Conservation (phyloP, 2,329 filamentous ascomycete genomes). For the Talaromyces sp. region DNA sequence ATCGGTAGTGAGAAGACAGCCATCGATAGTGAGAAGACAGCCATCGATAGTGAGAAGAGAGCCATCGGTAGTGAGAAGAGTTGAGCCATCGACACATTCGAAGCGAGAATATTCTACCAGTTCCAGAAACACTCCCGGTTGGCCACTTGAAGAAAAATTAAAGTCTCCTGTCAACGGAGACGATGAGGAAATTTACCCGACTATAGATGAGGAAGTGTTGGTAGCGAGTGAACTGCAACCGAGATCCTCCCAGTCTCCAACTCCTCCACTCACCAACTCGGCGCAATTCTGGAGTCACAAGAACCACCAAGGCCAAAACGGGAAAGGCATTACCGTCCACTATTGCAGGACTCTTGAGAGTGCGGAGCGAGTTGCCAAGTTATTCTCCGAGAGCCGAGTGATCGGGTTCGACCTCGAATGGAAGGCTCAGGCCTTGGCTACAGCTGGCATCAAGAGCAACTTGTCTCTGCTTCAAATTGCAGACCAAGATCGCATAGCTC, state of each 20-base stretch:
- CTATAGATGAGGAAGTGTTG: not conserved
- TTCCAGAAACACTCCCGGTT: not conserved
- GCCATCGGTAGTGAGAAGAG: not conserved
- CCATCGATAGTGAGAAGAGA: not conserved
- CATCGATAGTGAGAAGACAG: not conserved
- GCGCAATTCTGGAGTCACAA: slow-evolving; percentile 30
- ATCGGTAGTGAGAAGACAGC: not conserved
- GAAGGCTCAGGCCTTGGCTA: slow-evolving; percentile 51
- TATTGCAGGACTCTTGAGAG: slow-evolving; percentile 68
- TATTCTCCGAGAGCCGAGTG: slow-evolving; percentile 65
- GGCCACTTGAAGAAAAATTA: not conserved
- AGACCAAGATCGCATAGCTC: slow-evolving; percentile 66
- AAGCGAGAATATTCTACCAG: not conserved
- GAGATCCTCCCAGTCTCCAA: not conserved
- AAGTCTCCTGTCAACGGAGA: not conserved
- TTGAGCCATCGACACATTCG: not conserved
- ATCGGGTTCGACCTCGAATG: slow-evolving; percentile 93
- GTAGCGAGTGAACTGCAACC: not conserved
- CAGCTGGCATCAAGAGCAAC: slow-evolving; percentile 57
- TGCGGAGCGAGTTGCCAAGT: slow-evolving; percentile 61
- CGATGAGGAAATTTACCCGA: not conserved
- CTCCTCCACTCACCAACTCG: not conserved
- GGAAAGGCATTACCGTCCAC: slow-evolving; percentile 61
- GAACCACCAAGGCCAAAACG: slow-evolving; percentile 43
- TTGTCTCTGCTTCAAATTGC: slow-evolving; percentile 82